Percentiles rank a stretch among this genome's conserved stretches.
phyloP scores from a whole-genome alignment of 257 asterid species.

The Primulina eburnea region DNA sequence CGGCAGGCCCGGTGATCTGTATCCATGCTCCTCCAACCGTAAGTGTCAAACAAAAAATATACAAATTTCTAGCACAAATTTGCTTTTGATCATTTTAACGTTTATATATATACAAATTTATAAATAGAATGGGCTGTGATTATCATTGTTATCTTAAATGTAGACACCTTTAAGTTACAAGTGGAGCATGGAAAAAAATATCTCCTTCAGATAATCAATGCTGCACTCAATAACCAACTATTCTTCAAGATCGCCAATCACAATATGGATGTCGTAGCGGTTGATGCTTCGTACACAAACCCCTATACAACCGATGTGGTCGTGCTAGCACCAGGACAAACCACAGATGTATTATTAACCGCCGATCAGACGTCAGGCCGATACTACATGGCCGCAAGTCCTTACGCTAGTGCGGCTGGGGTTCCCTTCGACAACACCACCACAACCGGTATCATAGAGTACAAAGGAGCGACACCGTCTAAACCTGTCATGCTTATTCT shows the following conservation, averaged over 20 bases:
- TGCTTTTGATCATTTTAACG: no score
- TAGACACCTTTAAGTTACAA: conserved; percentile 44
- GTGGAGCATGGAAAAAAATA: conserved; percentile 58
- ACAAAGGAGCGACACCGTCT: conserved; percentile 30
- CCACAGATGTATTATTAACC: conserved; percentile 56
- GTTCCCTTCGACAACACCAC: conserved; percentile 41
- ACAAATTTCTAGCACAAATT: no score
- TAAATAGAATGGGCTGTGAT: background rate
- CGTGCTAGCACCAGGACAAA: conserved; percentile 65
- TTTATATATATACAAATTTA: background rate
- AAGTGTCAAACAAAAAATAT: conserved; percentile 12
- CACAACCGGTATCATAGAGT: conserved; percentile 57
- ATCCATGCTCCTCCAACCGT: conserved; percentile 61
- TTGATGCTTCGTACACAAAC: conserved; percentile 62
- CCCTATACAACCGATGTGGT: conserved; percentile 72
- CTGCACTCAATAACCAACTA: conserved; percentile 22
- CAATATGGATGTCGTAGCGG: conserved; percentile 52
- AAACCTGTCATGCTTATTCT: conserved; percentile 55
- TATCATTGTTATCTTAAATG: background rate
- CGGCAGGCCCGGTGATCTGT: conserved; percentile 65
- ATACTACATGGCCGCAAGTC: conserved; percentile 74
- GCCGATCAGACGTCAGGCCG: conserved; percentile 45
- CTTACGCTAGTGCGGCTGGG: conserved; percentile 42
- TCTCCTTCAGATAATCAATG: conserved; percentile 72
- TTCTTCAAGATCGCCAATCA: conserved; percentile 73